Conservation (phyloP, 345 rosid species). For the Salix exigua region DNA sequence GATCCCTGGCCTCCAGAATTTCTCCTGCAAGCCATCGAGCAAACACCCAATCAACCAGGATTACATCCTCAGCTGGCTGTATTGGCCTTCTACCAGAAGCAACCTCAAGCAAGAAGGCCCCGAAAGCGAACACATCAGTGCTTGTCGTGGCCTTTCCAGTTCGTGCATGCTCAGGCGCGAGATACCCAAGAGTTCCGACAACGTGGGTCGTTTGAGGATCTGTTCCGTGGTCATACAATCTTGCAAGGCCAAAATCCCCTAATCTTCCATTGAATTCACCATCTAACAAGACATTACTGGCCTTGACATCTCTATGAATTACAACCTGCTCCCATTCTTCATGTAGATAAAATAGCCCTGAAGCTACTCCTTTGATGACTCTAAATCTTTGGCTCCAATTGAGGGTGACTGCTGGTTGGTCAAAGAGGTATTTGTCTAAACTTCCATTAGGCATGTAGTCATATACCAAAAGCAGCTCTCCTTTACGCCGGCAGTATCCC, state of each 20-base stretch:
- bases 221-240: slow-evolving; percentile 52
- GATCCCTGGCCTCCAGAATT: slow-evolving; percentile 21
- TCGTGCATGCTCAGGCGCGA: slow-evolving; percentile 57
- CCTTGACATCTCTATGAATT: slow-evolving; percentile 62
- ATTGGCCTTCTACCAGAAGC: slow-evolving; percentile 55
- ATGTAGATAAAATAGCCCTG: slow-evolving; percentile 52
- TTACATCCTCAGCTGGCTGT: slow-evolving; percentile 11
- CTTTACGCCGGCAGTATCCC: slow-evolving; percentile 59
- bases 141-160: slow-evolving; percentile 50
- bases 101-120: slow-evolving; percentile 61
- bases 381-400: slow-evolving; percentile 52
- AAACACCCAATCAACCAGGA: slow-evolving; percentile 23
- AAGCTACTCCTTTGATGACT: slow-evolving; percentile 54
- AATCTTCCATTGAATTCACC: slow-evolving; percentile 48
- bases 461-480: slow-evolving; percentile 56
- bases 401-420: slow-evolving; percentile 36
- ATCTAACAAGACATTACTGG: slow-evolving; percentile 56
- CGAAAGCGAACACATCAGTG: slow-evolving; percentile 55
- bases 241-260: slow-evolving; percentile 66
- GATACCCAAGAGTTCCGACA: slow-evolving; percentile 58
- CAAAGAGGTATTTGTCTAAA: slow-evolving; percentile 46
- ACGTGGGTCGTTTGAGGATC: slow-evolving; percentile 57
- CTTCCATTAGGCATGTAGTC: slow-evolving; percentile 43
- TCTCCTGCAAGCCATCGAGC: slow-evolving; percentile 9
- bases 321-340: slow-evolving; percentile 70